phyloP scores from a whole-genome alignment of 2,329 filamentous ascomycete species.

The Davidsoniella virescens region DNA sequence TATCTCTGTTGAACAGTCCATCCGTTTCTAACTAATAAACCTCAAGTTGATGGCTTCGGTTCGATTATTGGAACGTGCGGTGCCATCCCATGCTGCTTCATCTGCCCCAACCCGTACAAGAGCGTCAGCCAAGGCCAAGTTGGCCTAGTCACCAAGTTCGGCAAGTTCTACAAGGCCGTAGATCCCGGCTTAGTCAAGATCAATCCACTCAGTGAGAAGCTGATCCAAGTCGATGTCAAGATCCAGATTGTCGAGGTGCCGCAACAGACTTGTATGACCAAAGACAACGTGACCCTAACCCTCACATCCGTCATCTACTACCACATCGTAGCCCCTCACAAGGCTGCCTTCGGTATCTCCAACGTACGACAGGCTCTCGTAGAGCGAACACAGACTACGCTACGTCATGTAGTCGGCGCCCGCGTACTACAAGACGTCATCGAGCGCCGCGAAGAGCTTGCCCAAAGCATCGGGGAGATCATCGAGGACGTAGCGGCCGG shows the following conservation, averaged over 20 bases:
- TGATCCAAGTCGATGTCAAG: constrained; percentile 94
- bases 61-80: constrained; percentile 59
- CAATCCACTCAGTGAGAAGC: constrained; percentile 81
- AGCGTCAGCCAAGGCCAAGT: constrained; percentile 85
- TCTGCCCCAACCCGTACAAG: constrained; percentile 93
- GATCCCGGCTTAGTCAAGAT: constrained; percentile 95
- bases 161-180: constrained; percentile 84
- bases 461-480: constrained; percentile 86
- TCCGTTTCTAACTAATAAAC: background rate
- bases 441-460: constrained; percentile 93
- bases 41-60: constrained; percentile 55
- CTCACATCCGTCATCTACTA: constrained; percentile 98
- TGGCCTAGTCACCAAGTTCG: constrained; percentile 89
- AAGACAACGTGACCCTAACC: constrained; percentile 91
- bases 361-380: constrained; percentile 92
- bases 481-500: constrained; percentile 88
- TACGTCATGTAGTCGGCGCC: constrained; percentile 90
- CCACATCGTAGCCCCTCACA: constrained; percentile 88
- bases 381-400: constrained; percentile 93
- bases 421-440: constrained; percentile 95
- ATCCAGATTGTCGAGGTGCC: constrained; percentile 97
- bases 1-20: background rate
- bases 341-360: constrained; percentile 89
- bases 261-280: constrained; percentile 96
- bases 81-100: constrained; percentile 78